Base-by-base conservation (phyloP, 2,329 filamentous ascomycete genomes). In the Nannizziopsis arthrosporioides region DNA sequence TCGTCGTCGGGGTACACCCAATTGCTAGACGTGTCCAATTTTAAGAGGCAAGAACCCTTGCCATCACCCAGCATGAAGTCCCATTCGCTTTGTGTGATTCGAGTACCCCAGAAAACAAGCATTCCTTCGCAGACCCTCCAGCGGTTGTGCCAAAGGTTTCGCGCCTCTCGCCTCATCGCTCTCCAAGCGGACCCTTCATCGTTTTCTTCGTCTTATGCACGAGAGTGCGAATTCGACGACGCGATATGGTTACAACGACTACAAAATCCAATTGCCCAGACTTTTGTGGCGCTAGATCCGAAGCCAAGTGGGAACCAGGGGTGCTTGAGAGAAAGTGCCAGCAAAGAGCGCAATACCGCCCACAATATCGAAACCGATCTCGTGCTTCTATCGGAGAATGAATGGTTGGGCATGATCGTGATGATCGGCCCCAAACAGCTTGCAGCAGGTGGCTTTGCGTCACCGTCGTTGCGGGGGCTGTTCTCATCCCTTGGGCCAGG, bases 381-480 rank as follows among this genome's bases (percentile, higher is more conserved):
- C 9, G 46, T 52, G 9, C 19, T 35, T 3, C 39, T 59, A 5
- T 40, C 53, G 30, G 9, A 37, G 9, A 52, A 55, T 42, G 53
- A 61, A 44, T 63, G 61, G 62, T 41, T 60, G n/a, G 62, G 61
- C 12, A 57, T 59, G 46, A 51, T 59, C 35, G 60, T 61, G 5
- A 44, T 63, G 1, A n/a, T 61, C 1, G 57, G 57, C 2, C 60
- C 59, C 9, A 54, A 52, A 14, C 40, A 44, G 15, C 46, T 56
- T 11, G 34, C 47, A 22, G 6, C 47, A 7, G 49, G 47, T 38
- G 48, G 36, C 18, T 37, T 48, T 22, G 48, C 44, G 32, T 49
- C 39, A 11, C 18, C 19, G 7, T 36, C 36, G 30, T 43, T 42
- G 12, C 53, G 51, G 53, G 44, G 50, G 5, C 30, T 42, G 14